phyloP scores from a whole-genome alignment of 2,329 filamentous ascomycete species.

The Emericellopsis cladophorae region DNA sequence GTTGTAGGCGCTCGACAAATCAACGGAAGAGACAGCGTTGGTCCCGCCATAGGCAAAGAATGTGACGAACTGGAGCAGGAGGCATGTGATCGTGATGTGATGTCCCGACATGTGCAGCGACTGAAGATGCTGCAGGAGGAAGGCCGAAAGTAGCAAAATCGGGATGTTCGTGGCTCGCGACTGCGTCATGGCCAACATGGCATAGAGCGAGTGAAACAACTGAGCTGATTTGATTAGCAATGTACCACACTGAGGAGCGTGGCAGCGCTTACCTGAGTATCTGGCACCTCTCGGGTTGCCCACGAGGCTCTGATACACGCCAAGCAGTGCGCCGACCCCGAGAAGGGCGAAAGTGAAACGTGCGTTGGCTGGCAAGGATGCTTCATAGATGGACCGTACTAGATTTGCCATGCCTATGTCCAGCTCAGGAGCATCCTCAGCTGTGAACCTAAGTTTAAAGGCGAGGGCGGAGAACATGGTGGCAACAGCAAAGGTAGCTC shows the following conservation, averaged over 20 bases:
- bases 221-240: slow-evolving; percentile 11
- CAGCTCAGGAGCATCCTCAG: slow-evolving; percentile 78
- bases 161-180: slow-evolving; percentile 77
- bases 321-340: slow-evolving; percentile 21
- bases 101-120: slow-evolving; percentile 32
- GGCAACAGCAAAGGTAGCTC: slow-evolving; percentile 25
- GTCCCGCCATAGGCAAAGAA: slow-evolving; percentile 89
- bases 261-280: slow-evolving; percentile 14
- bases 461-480: slow-evolving; percentile 47
- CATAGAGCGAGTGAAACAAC: slow-evolving; percentile 58
- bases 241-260: not conserved
- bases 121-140: slow-evolving; percentile 38
- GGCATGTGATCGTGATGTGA: slow-evolving; percentile 55
- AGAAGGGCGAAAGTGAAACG: slow-evolving; percentile 37
- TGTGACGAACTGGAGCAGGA: slow-evolving; percentile 67
- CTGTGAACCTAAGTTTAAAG: slow-evolving; percentile 86
- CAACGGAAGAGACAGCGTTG: slow-evolving; percentile 92
- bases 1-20: slow-evolving; percentile 91
- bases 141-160: slow-evolving; percentile 63
- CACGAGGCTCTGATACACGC: slow-evolving; percentile 23
- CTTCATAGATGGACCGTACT: slow-evolving; percentile 18
- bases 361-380: slow-evolving; percentile 30
- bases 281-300: slow-evolving; percentile 9
- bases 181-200: slow-evolving; percentile 75
- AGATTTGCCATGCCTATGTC: slow-evolving; percentile 24